phyloP scores from a whole-genome alignment of 108 stramenopile species.

The Fistulifera solaris region DNA sequence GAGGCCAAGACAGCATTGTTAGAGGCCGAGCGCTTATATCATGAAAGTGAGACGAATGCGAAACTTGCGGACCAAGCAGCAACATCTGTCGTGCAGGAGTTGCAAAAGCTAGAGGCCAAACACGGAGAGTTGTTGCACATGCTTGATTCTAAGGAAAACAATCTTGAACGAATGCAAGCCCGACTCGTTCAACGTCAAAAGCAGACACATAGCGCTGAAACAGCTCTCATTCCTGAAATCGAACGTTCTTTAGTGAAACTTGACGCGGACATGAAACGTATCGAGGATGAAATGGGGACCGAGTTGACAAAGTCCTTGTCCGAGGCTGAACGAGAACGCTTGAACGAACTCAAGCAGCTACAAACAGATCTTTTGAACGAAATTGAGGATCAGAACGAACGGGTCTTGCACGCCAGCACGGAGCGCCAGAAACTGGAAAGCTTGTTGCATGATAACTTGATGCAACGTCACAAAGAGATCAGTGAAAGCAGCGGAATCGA shows the following conservation, averaged over 20 bases:
- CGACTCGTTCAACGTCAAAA: slow-evolving; percentile 42
- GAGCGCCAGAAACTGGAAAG: slow-evolving; percentile 58
- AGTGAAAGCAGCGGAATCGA: slow-evolving; percentile 31
- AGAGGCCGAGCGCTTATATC: slow-evolving; percentile 33
- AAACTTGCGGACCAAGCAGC: slow-evolving; percentile 58
- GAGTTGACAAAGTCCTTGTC: slow-evolving; percentile 49
- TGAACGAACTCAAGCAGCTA: slow-evolving; percentile 40
- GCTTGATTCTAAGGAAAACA: slow-evolving; percentile 47
- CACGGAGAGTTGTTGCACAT: slow-evolving; percentile 55
- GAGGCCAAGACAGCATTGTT: slow-evolving; percentile 37
- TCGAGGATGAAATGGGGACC: slow-evolving; percentile 83
- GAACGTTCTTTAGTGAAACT: slow-evolving; percentile 55
- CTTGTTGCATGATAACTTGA: slow-evolving; percentile 78
- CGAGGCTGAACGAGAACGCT: slow-evolving; percentile 49
- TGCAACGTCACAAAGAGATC: slow-evolving; percentile 66
- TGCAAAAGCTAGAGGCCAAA: slow-evolving; percentile 65
- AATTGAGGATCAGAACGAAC: slow-evolving; percentile 52
- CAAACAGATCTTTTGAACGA: slow-evolving; percentile 38
- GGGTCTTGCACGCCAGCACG: slow-evolving; percentile 52
- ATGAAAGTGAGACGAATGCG: slow-evolving; percentile 36
- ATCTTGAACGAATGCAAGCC: slow-evolving; percentile 25
- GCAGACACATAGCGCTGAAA: slow-evolving; percentile 59
- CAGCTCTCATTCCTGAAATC: slow-evolving; percentile 49
- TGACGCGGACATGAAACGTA: slow-evolving; percentile 48
- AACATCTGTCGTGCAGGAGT: slow-evolving; percentile 52